Base-by-base conservation (phyloP, 1,284 basidiomycete genomes). In the Trametes sp. region DNA sequence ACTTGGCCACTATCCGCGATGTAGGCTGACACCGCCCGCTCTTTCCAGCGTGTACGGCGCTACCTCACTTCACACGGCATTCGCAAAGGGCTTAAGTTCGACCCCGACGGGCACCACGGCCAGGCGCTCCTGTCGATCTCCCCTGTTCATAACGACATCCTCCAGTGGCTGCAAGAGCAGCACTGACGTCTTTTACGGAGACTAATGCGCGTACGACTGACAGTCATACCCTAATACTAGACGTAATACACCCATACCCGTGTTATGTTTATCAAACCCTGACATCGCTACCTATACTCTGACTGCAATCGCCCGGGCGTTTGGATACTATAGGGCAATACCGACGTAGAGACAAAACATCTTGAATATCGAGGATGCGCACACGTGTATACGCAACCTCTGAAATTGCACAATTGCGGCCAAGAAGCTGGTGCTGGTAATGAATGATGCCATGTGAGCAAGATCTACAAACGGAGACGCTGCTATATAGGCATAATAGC, bases 51-150 rank as follows among this genome's bases (percentile, higher is more conserved):
- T 23, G 86, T 94, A 24, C 84, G 85, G 65, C 81, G 81, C 50
- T 95, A 95, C 73, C 83, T 95, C 13, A 82, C 82, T 31, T 88
- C 87, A 58, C 92, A 95, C 72, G 93, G 94, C 5, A 81, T 94
- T 28, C 81, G 80, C 42, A 82, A 88, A 71, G 88, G 90, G 16
- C 77, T 95, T 6, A 87, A 84, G 77, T 91, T 86, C 71, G 87
- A 94, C 71, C 83, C 88, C 2, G 71, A 85, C 10, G 92, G 84
- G 6, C 81, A 80, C 2, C 93, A 95, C 72, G 93, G 93, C 1
- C 84, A 91, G 69, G 87, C 92, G 11, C 80, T 95, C 23, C 75
- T 87, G 28, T 78, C 77, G 42, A 84, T 84, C 44, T 81, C 87
- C 11, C 74, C 78, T 56, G 82, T 85, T 13, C 82, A 90, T 69